Conservation (phyloP, 228 moss, liverwort and hornwort species). For the Sphagnum fallax region DNA sequence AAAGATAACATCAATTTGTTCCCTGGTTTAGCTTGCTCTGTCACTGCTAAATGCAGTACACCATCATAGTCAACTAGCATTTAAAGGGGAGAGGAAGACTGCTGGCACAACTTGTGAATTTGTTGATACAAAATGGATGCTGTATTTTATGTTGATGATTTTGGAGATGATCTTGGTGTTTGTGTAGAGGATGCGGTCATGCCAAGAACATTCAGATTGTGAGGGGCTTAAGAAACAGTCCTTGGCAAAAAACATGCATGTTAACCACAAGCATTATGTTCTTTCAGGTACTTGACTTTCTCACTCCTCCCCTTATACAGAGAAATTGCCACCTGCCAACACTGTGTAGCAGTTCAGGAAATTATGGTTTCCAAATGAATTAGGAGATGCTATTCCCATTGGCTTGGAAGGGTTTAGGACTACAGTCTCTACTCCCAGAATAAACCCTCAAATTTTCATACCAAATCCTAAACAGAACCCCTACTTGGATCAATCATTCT, state of each 20-base stretch:
- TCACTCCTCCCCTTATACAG: neutral
- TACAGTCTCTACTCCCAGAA: neutral
- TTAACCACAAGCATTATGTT: conserved; percentile 50
- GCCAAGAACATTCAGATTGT: conserved; percentile 60
- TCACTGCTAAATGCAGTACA: neutral
- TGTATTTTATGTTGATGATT: conserved; percentile 12
- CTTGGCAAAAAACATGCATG: conserved; percentile 44
- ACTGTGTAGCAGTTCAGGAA: no score
- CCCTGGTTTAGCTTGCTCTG: neutral
- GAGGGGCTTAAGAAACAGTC: conserved; percentile 59
- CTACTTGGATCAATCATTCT: no score
- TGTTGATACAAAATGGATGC: neutral
- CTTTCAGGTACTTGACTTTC: conserved; percentile 28
- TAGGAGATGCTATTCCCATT: no score
- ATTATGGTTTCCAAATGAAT: no score
- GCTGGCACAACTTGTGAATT: neutral
- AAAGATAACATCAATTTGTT: no score
- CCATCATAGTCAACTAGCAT: neutral
- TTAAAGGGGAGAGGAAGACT: neutral
- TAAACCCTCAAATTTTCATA: no score
- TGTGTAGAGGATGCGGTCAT: conserved; percentile 46
- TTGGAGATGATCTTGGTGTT: neutral
- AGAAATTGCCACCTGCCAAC: neutral
- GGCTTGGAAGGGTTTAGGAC: no score
- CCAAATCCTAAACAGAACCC: no score